A percentile compares a stretch with the other conserved stretches of the same genome.
phyloP scores from a whole-genome alignment of 805 yeast genomes.

The Lipomyces mesembrius region DNA sequence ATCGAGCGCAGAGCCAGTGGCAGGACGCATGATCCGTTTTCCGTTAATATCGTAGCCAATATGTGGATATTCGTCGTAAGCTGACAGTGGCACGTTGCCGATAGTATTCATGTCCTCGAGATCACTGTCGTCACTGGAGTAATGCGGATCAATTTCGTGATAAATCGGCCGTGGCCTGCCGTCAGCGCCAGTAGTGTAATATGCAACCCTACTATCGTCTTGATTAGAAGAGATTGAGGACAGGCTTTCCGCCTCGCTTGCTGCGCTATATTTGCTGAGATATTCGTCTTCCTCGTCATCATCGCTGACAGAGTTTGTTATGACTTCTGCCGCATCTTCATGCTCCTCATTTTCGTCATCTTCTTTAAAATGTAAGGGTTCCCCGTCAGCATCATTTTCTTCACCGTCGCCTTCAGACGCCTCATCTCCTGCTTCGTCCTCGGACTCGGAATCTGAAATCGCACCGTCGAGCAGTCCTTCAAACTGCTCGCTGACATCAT shows the following conservation, averaged over 20 bases:
- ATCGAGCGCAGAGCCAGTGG: conserved; percentile 93
- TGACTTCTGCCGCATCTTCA: conserved; percentile 46
- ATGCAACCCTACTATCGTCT: conserved; percentile 19
- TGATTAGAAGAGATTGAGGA: conserved; percentile 28
- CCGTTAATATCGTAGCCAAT: conserved; percentile 97
- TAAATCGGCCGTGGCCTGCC: conserved; percentile 77
- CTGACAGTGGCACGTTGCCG: conserved; percentile 90
- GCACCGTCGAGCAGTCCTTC: conserved; percentile 37
- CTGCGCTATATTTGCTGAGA: conserved; percentile 20
- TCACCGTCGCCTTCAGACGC: conserved; percentile 48
- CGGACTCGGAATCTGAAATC: conserved; percentile 27
- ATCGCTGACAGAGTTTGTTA: conserved; percentile 44
- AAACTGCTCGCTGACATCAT: conserved; percentile 32
- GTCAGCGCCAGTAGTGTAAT: conserved; percentile 54
- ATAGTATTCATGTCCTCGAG: conserved; percentile 80
- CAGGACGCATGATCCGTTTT: conserved; percentile 98
- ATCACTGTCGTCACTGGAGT: conserved; percentile 93
- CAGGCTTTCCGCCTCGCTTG: conserved; percentile 27
- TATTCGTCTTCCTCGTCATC: conserved; percentile 39
- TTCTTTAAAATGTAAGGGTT: conserved; percentile 10
- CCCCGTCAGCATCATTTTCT: conserved; percentile 54
- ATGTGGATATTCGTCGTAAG: conserved; percentile 97
- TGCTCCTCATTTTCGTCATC: conserved; percentile 28
- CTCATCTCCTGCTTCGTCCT: conserved; percentile 30
- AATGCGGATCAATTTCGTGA: conserved; percentile 88